phyloP scores from a whole-genome alignment of 306 rosid genomes.

The Vigna angularis region DNA sequence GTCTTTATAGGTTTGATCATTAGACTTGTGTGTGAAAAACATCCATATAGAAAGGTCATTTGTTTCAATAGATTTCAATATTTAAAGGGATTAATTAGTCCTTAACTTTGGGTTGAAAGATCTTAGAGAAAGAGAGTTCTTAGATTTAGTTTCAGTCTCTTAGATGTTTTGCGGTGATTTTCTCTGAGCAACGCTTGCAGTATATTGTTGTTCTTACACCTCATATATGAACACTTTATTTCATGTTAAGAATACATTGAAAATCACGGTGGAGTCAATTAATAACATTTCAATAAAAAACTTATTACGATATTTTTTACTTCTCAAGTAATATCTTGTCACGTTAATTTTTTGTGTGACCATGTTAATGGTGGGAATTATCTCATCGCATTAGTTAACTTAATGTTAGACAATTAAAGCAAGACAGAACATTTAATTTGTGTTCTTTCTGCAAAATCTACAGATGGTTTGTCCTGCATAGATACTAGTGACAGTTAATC shows the following conservation, averaged over 20 bases:
- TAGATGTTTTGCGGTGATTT: background rate
- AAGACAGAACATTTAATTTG: background rate
- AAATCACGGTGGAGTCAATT: background rate
- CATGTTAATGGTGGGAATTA: too few relatives aligned
- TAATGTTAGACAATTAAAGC: background rate
- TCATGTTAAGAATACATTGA: background rate
- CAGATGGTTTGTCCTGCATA: background rate
- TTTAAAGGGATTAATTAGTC: too few relatives aligned
- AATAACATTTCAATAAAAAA: background rate
- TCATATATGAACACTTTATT: background rate
- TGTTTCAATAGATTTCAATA: background rate
- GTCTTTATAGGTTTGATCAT: too few relatives aligned
- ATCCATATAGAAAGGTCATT: background rate
- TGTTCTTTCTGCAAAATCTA: too few relatives aligned
- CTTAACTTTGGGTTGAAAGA: too few relatives aligned
- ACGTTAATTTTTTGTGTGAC: background rate
- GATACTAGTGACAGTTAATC: background rate
- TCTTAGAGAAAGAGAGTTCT: background rate
- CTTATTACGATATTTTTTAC: background rate
- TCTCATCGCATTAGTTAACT: too few relatives aligned
- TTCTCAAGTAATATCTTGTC: background rate
- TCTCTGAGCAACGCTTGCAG: background rate
- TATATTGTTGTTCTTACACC: background rate
- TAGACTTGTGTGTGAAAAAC: too few relatives aligned
- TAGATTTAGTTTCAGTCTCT: background rate